Conservation (phyloP, 176 grass and related monocot species). For the Olyra latifolia region DNA sequence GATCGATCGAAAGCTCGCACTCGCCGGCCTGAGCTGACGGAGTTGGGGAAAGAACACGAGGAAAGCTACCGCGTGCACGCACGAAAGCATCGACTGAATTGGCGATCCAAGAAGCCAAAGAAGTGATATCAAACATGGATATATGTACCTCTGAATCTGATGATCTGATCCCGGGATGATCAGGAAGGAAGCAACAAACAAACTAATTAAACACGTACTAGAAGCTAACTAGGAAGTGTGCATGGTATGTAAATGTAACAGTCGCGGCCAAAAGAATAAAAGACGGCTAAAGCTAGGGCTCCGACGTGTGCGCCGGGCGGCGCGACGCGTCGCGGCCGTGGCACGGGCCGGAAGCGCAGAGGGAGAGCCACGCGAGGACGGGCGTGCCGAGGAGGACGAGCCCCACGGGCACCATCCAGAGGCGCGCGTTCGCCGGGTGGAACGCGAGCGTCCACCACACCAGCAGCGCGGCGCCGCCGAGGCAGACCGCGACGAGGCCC, state of each 20-base stretch:
- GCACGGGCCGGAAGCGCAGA: constrained; percentile 49
- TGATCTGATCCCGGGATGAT: constrained; percentile 22
- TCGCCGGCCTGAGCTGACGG: not conserved
- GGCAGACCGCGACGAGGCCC: constrained; percentile 42
- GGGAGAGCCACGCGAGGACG: constrained; percentile 68
- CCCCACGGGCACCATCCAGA: constrained; percentile 96
- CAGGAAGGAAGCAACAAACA: not conserved
- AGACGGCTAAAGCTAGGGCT: not conserved
- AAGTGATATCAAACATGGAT: not conserved
- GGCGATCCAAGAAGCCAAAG: not conserved
- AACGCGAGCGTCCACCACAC: constrained; percentile 85
- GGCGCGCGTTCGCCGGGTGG: constrained; percentile 66
- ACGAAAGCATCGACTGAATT: not conserved
- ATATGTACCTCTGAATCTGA: not conserved
- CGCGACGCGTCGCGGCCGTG: not conserved
- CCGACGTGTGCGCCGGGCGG: not conserved
- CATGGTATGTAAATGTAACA: not conserved
- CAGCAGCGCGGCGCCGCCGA: constrained; percentile 73
- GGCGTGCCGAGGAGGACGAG: constrained; percentile 87
- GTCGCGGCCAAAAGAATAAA: not conserved
- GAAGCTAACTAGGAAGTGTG: not conserved
- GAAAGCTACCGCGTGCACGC: not conserved
- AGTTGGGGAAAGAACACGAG: not conserved
- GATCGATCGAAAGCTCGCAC: not conserved
- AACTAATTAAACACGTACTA: constrained; percentile 11